Base-by-base conservation (phyloP, 2,329 filamentous ascomycete genomes). In the Fusarium xyrophilum region DNA sequence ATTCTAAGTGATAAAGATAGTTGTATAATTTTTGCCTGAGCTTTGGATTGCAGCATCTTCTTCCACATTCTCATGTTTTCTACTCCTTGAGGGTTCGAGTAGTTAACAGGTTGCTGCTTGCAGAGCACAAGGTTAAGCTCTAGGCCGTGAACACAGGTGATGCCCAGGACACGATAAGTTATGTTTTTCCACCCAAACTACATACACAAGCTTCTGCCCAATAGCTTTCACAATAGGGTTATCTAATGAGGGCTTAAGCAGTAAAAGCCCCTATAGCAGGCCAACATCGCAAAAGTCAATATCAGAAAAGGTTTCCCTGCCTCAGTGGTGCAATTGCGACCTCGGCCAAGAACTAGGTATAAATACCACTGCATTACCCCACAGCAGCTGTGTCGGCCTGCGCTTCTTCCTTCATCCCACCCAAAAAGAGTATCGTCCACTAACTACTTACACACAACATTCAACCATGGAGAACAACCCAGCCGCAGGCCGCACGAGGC, bases 401-500 rank as follows among this genome's bases (percentile, higher is more conserved):
- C 17, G n/a, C 33, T 35, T 19, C 33, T 11, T 35, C 33, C 33
- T 19, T 35, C 33, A 35, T 35, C 33, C 33, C 17, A 35, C 17
- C 33, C 33, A 6, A 35, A 19, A 11, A 35, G 33, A 35, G 17
- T 19, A 11, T 11, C 33, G 19, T 35, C 15, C 14, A 15, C 32
- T 33, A n/a, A n/a, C n/a, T 6, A 25, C 23, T 25, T 25, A 25
- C 23, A 25, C 6, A 33, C 32, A 35, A 35, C 33, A 50, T 50
- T 23, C 14, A 27, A 50, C n/a, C 46, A 50, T 50, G 46, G 46
- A 47, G 10, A 46, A 46, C 15, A 47, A 47, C 44, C 43, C 43
- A 76, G 83, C 86, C 75, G 83, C 86, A 75, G 83, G 82, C 74
- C 86, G 87, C 70, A 83, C 85, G 69, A 84, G 86, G 74, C 88